Conservation (phyloP, 768 basidiomycete species). For the Suillus subalutaceus region DNA sequence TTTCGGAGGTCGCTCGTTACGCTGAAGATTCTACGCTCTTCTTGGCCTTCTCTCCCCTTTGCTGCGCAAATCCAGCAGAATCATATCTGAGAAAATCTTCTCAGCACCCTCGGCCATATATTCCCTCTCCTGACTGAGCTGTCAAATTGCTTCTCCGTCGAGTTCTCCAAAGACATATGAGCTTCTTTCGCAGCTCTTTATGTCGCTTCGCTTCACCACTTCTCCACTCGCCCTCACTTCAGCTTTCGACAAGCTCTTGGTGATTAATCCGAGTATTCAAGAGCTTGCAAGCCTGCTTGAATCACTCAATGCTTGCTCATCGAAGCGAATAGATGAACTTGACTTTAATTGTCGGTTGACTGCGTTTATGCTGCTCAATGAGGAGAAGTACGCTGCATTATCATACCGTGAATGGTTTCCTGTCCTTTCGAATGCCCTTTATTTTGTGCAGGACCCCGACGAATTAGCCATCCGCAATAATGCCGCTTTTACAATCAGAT, state of each 20-base stretch:
- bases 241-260: slow-evolving; percentile 58
- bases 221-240: slow-evolving; percentile 71
- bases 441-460: slow-evolving; percentile 85
- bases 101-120: slow-evolving; percentile 69
- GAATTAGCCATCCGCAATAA: slow-evolving; percentile 87
- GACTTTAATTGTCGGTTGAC: slow-evolving; percentile 86
- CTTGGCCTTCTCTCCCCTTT: slow-evolving; percentile 77
- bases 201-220: slow-evolving; percentile 68
- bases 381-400: slow-evolving; percentile 53
- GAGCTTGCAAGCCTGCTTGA: slow-evolving; percentile 57
- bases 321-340: slow-evolving; percentile 82
- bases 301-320: slow-evolving; percentile 84
- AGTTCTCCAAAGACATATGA: slow-evolving; percentile 59
- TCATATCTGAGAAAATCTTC: slow-evolving; percentile 82
- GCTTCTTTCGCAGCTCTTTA: slow-evolving; percentile 77
- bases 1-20: slow-evolving; percentile 80
- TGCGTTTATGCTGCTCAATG: slow-evolving; percentile 79
- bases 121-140: slow-evolving; percentile 72
- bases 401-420: slow-evolving; percentile 75
- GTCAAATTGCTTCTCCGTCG: slow-evolving; percentile 41
- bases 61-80: slow-evolving; percentile 72
- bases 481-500: slow-evolving; percentile 73
- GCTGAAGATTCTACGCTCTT: slow-evolving; percentile 63
- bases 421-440: slow-evolving; percentile 78
- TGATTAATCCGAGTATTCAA: slow-evolving; percentile 42